Percentiles rank a stretch among this genome's conserved stretches.
These are phyloP conservation scores for Alternaria sp. DNA, from an alignment of 2,329 filamentous ascomycete genomes.

Conservation along the genomic window DNA sequence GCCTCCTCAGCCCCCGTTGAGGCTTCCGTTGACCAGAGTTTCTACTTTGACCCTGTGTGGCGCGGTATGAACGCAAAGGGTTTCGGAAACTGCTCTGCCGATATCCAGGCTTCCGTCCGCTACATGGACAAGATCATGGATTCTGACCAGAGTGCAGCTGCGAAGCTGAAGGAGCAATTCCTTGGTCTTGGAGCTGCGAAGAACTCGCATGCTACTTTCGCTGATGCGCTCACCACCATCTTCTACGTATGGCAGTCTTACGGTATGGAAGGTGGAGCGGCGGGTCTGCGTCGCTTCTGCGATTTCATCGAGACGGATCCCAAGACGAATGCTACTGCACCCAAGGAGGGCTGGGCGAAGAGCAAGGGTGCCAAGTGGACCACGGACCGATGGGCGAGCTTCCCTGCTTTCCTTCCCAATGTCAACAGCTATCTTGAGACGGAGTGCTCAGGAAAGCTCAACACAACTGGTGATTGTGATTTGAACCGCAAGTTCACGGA, in stretches of 20 bases:
- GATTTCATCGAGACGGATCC: slow-evolving; percentile 58
- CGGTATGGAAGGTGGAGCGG: slow-evolving; percentile 51
- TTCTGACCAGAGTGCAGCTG: slow-evolving; percentile 42
- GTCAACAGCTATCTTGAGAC: slow-evolving; percentile 54
- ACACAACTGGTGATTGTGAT: slow-evolving; percentile 46
- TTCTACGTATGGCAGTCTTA: slow-evolving; percentile 57
- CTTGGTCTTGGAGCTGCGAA: slow-evolving; percentile 57
- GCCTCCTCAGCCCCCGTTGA: slow-evolving; percentile 55
- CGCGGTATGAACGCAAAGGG: slow-evolving; percentile 55
- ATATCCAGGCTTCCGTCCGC: slow-evolving; percentile 58
- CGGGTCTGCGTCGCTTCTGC: slow-evolving; percentile 56
- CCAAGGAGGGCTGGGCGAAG: slow-evolving; percentile 54
- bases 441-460: slow-evolving; percentile 51
- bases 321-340: slow-evolving; percentile 46
- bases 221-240: slow-evolving; percentile 52
- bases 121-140: slow-evolving; percentile 61
- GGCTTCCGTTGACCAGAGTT: slow-evolving; percentile 59
- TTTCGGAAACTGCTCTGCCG: slow-evolving; percentile 59
- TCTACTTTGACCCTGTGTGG: slow-evolving; percentile 62
- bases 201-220: slow-evolving; percentile 60
- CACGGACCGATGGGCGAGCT: slow-evolving; percentile 55
- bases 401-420: slow-evolving; percentile 47
- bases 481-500: slow-evolving; percentile 48
- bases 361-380: slow-evolving; percentile 53
- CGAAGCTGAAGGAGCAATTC: slow-evolving; percentile 58